Conservation (phyloP, 2,329 filamentous ascomycete species). For the Magnaporthiopsis incrustans region DNA sequence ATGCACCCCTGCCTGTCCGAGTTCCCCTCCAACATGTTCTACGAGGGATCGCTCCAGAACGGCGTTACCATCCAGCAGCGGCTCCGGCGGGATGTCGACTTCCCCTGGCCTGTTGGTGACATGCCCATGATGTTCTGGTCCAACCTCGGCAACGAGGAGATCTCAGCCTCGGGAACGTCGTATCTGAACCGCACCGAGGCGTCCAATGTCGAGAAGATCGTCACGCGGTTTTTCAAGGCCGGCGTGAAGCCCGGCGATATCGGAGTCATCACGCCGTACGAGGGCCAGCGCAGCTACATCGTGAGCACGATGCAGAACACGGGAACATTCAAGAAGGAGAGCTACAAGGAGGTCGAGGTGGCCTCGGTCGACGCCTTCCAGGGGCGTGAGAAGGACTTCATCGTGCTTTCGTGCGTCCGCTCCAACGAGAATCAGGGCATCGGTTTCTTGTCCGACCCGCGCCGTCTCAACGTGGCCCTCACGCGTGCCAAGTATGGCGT, state of each 20-base stretch:
- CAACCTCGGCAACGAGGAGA: constrained; percentile 94
- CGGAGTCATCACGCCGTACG: constrained; percentile 97
- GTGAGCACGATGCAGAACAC: constrained; percentile 99
- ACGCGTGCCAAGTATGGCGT: constrained; percentile 95
- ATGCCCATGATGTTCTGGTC: constrained; percentile 99
- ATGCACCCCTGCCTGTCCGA: constrained; percentile 98
- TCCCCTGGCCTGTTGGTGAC: constrained; percentile 91
- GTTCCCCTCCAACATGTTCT: constrained; percentile 99
- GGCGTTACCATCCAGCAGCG: constrained; percentile 86
- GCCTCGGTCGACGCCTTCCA: constrained; percentile 98
- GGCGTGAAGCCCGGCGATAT: constrained; percentile 91
- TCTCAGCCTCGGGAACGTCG: constrained; percentile 93
- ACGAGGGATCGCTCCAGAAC: constrained; percentile 94
- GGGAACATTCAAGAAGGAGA: constrained; percentile 95
- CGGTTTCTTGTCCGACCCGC: constrained; percentile 94
- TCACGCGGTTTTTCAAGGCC: constrained; percentile 97
- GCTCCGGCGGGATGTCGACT: constrained; percentile 87
- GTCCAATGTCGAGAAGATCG: constrained; percentile 95
- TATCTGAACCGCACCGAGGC: constrained; percentile 97
- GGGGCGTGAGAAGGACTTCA: constrained; percentile 97
- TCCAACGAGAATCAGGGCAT: constrained; percentile 99
- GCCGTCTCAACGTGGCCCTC: constrained; percentile 92
- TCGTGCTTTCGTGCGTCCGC: constrained; percentile 93
- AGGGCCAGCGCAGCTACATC: constrained; percentile 95
- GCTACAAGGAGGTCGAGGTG: constrained; percentile 97